phyloP scores from a whole-genome alignment of 2,329 filamentous ascomycete genomes.

The Gliomastix tumulicola region DNA sequence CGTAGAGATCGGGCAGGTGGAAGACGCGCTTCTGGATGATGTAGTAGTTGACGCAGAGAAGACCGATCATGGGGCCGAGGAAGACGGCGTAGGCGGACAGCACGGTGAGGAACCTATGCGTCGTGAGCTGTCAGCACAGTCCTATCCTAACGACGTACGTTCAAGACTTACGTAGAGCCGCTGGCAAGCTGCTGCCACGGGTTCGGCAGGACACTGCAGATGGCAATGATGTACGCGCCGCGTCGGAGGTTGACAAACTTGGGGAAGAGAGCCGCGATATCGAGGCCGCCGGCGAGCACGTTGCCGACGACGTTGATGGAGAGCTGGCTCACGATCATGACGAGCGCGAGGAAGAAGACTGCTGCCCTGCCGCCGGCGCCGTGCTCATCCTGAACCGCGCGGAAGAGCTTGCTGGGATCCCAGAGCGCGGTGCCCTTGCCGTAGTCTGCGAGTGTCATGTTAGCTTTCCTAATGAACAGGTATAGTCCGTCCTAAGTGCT shows the following conservation, averaged over 20 bases:
- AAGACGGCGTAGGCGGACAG: slow-evolving; percentile 26
- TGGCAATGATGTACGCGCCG: slow-evolving; percentile 29
- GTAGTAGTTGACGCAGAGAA: slow-evolving; percentile 29
- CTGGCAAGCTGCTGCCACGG: slow-evolving; percentile 10
- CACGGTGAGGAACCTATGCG: slow-evolving; percentile 14
- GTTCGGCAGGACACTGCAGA: slow-evolving; percentile 7
- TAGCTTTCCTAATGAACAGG: no score
- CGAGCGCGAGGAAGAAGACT: slow-evolving; percentile 18
- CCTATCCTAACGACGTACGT: slow-evolving; percentile 14
- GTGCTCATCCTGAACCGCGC: not conserved
- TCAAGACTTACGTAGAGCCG: slow-evolving; percentile 9
- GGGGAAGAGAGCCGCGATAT: slow-evolving; percentile 43
- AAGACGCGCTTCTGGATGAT: slow-evolving; percentile 24
- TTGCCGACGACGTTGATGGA: slow-evolving; percentile 48
- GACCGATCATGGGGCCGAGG: slow-evolving; percentile 26
- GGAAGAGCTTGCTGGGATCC: not conserved
- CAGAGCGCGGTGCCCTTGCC: not conserved
- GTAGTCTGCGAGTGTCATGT: no score
- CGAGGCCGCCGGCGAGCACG: slow-evolving; percentile 44
- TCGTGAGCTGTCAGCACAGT: slow-evolving; percentile 1
- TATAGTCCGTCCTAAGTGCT: no score
- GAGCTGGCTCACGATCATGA: slow-evolving; percentile 33
- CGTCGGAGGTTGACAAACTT: slow-evolving; percentile 44
- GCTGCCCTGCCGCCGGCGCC: slow-evolving; percentile 11
- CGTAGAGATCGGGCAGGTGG: slow-evolving; percentile 27